These are phyloP conservation scores for Penicillium sp. DNA, from an alignment of 2,329 filamentous ascomycete species.

Conservation along the genomic window DNA sequence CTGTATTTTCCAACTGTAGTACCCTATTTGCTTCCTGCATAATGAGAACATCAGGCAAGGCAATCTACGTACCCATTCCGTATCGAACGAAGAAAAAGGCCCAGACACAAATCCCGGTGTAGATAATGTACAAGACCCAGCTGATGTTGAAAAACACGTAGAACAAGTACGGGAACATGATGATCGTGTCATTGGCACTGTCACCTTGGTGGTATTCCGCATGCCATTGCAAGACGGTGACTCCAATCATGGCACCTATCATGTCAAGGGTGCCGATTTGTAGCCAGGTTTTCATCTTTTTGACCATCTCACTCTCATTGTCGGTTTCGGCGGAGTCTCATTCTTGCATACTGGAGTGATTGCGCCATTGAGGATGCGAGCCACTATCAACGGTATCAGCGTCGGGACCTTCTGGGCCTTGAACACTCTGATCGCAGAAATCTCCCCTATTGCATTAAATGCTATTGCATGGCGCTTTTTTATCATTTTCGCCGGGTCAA, in stretches of 20 bases:
- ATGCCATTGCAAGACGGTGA: background rate
- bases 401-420: slow-evolving; percentile 12
- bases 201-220: background rate
- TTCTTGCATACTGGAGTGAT: slow-evolving; percentile 18
- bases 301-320: slow-evolving; percentile 14
- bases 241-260: background rate
- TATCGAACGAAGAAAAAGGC: background rate
- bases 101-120: background rate
- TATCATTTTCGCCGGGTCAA: slow-evolving; percentile 16
- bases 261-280: background rate
- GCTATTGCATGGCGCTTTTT: slow-evolving; percentile 17
- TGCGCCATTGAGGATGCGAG: slow-evolving; percentile 13
- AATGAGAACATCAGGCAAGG: background rate
- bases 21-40: background rate
- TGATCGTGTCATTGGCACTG: background rate
- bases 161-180: slow-evolving; percentile 27
- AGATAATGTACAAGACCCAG: slow-evolving; percentile 15
- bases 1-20: background rate
- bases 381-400: slow-evolving; percentile 16
- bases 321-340: slow-evolving; percentile 15
- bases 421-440: slow-evolving; percentile 13
- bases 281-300: slow-evolving; percentile 12
- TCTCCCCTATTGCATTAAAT: slow-evolving; percentile 15
- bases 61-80: background rate
- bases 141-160: slow-evolving; percentile 30